Conservation (phyloP, 2,329 filamentous ascomycete genomes). For the Aspergillus quadrilineatus region DNA sequence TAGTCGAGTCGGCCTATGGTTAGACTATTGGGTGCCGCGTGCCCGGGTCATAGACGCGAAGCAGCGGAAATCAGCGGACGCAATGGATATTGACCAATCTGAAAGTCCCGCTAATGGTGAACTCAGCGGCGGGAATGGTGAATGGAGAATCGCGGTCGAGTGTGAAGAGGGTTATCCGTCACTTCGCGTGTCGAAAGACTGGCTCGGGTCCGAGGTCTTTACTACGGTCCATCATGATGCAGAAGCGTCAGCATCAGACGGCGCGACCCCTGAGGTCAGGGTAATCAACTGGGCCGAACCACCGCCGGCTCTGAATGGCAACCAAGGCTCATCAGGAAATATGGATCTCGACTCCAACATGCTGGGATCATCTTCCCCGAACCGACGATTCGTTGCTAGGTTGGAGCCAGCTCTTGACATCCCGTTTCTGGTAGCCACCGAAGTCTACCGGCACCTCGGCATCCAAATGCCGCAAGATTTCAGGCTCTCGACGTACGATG, state of each 20-base stretch:
- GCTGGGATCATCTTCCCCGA: constrained; percentile 37
- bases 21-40: constrained; percentile 46
- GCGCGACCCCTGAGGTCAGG: constrained; percentile 23
- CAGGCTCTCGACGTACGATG: constrained; percentile 41
- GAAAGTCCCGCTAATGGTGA: constrained; percentile 20
- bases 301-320: constrained; percentile 35
- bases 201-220: constrained; percentile 40
- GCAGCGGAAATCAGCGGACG: constrained; percentile 27
- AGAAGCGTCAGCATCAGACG: constrained; percentile 24
- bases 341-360: constrained; percentile 42
- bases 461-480: constrained; percentile 42
- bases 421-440: constrained; percentile 42
- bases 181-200: constrained; percentile 45
- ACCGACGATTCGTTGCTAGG: constrained; percentile 46
- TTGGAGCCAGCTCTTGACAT: constrained; percentile 45
- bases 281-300: constrained; percentile 43
- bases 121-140: constrained; percentile 21
- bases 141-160: constrained; percentile 43
- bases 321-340: constrained; percentile 33
- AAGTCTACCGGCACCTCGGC: constrained; percentile 43
- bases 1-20: constrained; percentile 39
- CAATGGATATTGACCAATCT: constrained; percentile 35
- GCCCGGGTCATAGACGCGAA: constrained; percentile 36
- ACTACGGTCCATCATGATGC: constrained; percentile 24
- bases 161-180: constrained; percentile 48